phyloP scores from a whole-genome alignment of 2,329 filamentous ascomycete genomes.

The Fusarium udum region DNA sequence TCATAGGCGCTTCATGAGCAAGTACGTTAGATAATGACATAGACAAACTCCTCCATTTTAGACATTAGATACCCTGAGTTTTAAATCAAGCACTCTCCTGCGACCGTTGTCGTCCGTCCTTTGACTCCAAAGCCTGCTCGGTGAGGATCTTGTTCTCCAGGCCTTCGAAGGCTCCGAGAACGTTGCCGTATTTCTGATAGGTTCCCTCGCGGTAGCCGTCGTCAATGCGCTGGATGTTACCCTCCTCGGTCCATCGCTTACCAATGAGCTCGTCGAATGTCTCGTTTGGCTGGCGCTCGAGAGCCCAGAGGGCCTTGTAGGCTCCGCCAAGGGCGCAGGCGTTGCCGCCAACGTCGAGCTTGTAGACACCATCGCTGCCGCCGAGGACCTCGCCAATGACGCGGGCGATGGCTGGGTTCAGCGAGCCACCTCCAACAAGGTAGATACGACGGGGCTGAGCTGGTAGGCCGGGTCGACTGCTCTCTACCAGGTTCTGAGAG shows the following conservation, averaged over 20 bases:
- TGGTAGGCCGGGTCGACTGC: conserved; percentile 66
- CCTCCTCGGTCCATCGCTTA: conserved; percentile 83
- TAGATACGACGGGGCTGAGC: conserved; percentile 90
- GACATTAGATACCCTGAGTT: conserved; percentile 42
- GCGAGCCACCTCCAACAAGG: conserved; percentile 90
- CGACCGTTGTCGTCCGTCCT: conserved; percentile 8
- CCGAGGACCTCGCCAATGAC: conserved; percentile 90
- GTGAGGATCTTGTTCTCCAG: conserved; percentile 75
- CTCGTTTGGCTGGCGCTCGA: conserved; percentile 74
- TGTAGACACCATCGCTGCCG: conserved; percentile 88
- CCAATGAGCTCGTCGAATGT: conserved; percentile 91
- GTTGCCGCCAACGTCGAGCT: conserved; percentile 92
- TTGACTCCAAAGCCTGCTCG: conserved; percentile 40
- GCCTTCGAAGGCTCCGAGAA: conserved; percentile 78
- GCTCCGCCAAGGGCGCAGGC: conserved; percentile 93
- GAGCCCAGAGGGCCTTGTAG: conserved; percentile 95
- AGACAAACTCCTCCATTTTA: conserved; percentile 29
- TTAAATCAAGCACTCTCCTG: conserved; percentile 27
- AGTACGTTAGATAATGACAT: conserved; percentile 64
- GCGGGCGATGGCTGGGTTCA: conserved; percentile 88
- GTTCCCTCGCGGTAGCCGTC: conserved; percentile 79
- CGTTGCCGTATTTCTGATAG: conserved; percentile 81
- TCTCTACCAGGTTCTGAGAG: conserved; percentile 77
- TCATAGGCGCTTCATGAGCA: conserved; percentile 94
- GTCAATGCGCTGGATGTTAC: conserved; percentile 83